Percentiles rank a stretch among this genome's conserved stretches.
Evolutionary conservation across 2,329 filamentous ascomycete genomes (phyloP).

Genomic region (Fusarium algeriense): DNA sequence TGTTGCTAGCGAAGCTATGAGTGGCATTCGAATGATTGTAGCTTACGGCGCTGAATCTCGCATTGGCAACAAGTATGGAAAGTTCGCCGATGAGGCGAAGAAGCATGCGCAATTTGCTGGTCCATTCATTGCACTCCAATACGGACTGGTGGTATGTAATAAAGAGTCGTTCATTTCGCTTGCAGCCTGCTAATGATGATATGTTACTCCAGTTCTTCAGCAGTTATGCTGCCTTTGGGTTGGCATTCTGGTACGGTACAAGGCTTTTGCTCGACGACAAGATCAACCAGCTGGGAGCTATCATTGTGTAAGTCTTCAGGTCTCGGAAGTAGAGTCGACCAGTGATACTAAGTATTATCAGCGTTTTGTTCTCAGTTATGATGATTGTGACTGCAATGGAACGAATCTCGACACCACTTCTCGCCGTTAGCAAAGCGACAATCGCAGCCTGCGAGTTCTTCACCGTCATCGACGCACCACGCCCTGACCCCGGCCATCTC

Average conservation of each 20-base stretch:
- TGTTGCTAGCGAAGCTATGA: constrained; percentile 57
- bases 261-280: background rate
- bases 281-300: constrained; percentile 1
- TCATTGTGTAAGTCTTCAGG: background rate
- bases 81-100: constrained; percentile 53
- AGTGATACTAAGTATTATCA: background rate
- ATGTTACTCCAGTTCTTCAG: constrained; percentile 10
- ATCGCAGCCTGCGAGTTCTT: constrained; percentile 15
- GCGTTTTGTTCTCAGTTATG: constrained; percentile 11
- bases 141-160: constrained; percentile 26
- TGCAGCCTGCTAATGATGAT: background rate
- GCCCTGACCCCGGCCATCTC: background rate
- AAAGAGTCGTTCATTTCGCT: background rate
- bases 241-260: constrained; percentile 31
- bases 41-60: constrained; percentile 56
- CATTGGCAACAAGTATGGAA: constrained; percentile 52
- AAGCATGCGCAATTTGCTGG: constrained; percentile 46
- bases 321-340: background rate
- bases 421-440: constrained; percentile 5
- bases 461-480: constrained; percentile 6
- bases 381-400: constrained; percentile 4
- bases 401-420: background rate
- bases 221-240: constrained; percentile 1
- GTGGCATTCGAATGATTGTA: constrained; percentile 58
- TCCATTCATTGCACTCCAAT: constrained; percentile 44